These are phyloP conservation scores for Vigna nakashimae DNA, from an alignment of 306 rosid species.

Conservation along the genomic window DNA sequence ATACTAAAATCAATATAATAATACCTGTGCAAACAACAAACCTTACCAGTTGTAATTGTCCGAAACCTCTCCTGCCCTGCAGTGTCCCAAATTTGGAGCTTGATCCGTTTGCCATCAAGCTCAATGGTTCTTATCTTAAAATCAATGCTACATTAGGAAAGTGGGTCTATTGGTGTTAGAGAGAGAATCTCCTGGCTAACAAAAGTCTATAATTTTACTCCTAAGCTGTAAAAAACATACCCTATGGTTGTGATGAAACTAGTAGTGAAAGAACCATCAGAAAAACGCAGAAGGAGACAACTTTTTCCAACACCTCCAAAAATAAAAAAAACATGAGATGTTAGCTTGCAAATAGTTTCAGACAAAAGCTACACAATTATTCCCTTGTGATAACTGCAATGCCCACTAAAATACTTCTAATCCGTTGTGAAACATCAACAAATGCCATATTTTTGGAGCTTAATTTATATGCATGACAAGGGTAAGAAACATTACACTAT, in stretches of 20 bases:
- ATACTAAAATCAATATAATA: background rate
- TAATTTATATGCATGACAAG: background rate
- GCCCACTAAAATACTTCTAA: background rate
- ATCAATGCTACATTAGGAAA: conserved; percentile 75
- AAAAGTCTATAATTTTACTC: conserved; percentile 28
- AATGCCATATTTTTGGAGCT: background rate
- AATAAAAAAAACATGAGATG: conserved; percentile 27
- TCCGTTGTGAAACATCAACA: background rate
- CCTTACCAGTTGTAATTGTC: conserved; percentile 91
- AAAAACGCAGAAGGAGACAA: conserved; percentile 96
- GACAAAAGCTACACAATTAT: conserved; percentile 5
- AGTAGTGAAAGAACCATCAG: conserved; percentile 97
- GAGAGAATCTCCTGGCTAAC: conserved; percentile 33
- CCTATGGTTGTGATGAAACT: conserved; percentile 98
- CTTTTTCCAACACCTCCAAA: conserved; percentile 96
- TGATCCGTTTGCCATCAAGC: conserved; percentile 93
- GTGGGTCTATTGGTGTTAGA: conserved; percentile 24
- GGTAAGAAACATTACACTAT: background rate
- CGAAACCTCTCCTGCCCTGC: conserved; percentile 99
- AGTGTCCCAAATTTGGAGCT: conserved; percentile 98
- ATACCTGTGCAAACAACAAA: conserved; percentile 30
- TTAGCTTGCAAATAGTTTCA: conserved; percentile 15
- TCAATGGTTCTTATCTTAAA: conserved; percentile 97
- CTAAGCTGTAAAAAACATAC: conserved; percentile 48
- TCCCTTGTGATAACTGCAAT: background rate